Evolutionary conservation across 495 filamentous ascomycete genomes (phyloP).

Genomic region (Daldinia grandis): DNA sequence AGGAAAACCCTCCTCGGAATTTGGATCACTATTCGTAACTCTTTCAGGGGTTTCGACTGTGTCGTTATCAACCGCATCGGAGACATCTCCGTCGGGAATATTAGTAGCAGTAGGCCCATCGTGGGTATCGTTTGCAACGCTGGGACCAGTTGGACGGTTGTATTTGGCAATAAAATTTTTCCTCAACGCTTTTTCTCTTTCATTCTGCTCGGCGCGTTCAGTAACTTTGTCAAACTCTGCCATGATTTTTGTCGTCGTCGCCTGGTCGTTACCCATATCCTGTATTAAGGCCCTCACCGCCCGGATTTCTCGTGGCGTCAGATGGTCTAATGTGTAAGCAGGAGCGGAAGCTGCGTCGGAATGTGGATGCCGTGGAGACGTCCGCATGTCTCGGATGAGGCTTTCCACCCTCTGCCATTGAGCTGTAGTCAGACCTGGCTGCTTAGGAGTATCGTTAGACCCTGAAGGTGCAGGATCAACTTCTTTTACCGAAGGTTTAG

Average conservation of each 20-base stretch:
- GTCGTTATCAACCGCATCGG: too few relatives aligned
- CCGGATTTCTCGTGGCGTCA: conserved; percentile 6
- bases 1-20: background rate
- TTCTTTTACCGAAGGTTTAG: background rate
- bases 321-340: background rate
- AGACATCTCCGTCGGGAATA: background rate
- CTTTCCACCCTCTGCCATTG: background rate
- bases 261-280: conserved; percentile 14
- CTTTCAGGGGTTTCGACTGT: background rate
- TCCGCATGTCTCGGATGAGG: conserved; percentile 9
- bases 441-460: background rate
- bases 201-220: background rate
- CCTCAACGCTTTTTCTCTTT: background rate
- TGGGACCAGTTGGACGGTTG: background rate
- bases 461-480: background rate
- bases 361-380: background rate
- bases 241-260: background rate
- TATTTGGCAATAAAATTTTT: background rate
- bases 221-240: conserved; percentile 3
- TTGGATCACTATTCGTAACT: background rate
- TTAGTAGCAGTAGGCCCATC: background rate
- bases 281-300: background rate
- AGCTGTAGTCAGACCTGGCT: background rate
- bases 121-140: background rate
- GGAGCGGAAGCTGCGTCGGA: background rate